phyloP scores from a whole-genome alignment of 768 basidiomycete species.

The Mycena galericulata region DNA sequence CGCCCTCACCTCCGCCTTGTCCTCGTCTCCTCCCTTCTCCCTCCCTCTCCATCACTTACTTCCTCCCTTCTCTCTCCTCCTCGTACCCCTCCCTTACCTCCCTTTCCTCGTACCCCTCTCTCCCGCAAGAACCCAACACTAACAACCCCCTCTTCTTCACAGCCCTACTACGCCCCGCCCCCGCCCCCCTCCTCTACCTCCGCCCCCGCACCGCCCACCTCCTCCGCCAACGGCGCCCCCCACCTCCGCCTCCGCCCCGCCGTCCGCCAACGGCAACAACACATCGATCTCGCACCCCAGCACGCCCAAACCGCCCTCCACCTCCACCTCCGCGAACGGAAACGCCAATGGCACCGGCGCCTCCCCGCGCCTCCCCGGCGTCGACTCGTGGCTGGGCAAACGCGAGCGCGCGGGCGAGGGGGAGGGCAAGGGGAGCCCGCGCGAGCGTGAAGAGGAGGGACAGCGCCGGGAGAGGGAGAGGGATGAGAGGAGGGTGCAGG shows the following conservation, averaged over 20 bases:
- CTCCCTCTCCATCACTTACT: background rate
- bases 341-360: background rate
- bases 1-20: too few species aligned
- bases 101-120: too few species aligned
- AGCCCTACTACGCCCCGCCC: background rate
- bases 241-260: background rate
- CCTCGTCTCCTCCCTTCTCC: too few species aligned
- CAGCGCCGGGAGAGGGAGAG: background rate
- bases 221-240: background rate
- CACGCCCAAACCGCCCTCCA: background rate
- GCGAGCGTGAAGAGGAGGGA: background rate
- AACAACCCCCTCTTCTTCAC: background rate
- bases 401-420: too few species aligned
- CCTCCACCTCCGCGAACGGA: background rate
- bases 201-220: background rate
- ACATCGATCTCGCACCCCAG: background rate
- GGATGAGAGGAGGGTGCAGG: background rate
- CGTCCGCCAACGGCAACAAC: background rate
- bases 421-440: background rate
- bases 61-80: too few species aligned
- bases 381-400: background rate
- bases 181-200: background rate
- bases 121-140: too few species aligned
- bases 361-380: background rate
- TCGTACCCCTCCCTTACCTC: too few species aligned